These are phyloP conservation scores for Paramecium biaurelia DNA, from an alignment of 73 alveolate species.

Conservation along the genomic window DNA sequence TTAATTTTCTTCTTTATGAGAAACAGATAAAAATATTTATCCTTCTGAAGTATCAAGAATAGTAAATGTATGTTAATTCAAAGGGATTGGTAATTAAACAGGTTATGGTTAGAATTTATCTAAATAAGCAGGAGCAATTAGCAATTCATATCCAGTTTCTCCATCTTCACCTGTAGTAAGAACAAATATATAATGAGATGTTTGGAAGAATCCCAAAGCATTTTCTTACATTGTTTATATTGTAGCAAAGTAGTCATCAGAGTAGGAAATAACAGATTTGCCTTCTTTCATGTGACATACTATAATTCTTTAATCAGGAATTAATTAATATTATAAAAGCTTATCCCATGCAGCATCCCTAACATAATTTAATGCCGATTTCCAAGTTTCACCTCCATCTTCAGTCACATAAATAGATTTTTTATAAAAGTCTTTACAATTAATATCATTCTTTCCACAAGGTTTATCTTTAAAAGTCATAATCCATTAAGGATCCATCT, in stretches of 20 bases:
- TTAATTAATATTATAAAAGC: slow-evolving; percentile 2
- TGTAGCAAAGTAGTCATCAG: slow-evolving; percentile 10
- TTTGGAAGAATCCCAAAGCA: slow-evolving; percentile 28
- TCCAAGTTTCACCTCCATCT: slow-evolving; percentile 49
- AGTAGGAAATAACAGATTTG: slow-evolving; percentile 40
- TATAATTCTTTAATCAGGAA: slow-evolving; percentile 19
- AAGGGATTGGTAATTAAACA: background rate
- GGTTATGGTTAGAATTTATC: slow-evolving; percentile 31
- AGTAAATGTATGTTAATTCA: slow-evolving; percentile 53
- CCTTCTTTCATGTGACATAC: slow-evolving; percentile 46
- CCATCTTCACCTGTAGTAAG: background rate
- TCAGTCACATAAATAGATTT: slow-evolving; percentile 24
- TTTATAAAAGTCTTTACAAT: slow-evolving; percentile 22
- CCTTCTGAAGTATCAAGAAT: slow-evolving; percentile 76
- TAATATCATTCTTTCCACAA: slow-evolving; percentile 5
- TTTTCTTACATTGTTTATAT: background rate
- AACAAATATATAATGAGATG: slow-evolving; percentile 17
- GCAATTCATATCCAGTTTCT: slow-evolving; percentile 14
- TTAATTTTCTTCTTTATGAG: slow-evolving; percentile 49
- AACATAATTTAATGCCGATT: slow-evolving; percentile 8
- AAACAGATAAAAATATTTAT: slow-evolving; percentile 72
- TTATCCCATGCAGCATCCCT: slow-evolving; percentile 54
- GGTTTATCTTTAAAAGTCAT: slow-evolving; percentile 51
- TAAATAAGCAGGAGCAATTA: slow-evolving; percentile 40
- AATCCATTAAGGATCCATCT: slow-evolving; percentile 26